phyloP scores from a whole-genome alignment of 805 yeast species.

The Pichia rugopelliculosa region DNA sequence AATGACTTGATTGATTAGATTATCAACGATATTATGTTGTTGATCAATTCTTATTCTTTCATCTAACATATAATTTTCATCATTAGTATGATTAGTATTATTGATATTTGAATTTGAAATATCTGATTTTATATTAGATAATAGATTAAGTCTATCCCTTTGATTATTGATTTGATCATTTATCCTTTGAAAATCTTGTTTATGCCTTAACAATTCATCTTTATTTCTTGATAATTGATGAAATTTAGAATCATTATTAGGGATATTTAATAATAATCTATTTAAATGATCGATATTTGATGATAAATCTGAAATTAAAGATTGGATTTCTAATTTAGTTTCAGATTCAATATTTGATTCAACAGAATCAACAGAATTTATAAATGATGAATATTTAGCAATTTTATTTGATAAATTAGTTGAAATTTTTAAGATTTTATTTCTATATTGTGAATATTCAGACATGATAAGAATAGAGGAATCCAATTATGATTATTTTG shows the following conservation, averaged over 20 bases:
- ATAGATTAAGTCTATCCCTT: conserved; percentile 64
- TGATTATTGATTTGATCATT: conserved; percentile 43
- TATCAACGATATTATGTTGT: conserved; percentile 70
- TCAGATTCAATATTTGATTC: conserved; percentile 43
- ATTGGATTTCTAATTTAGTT: conserved; percentile 42
- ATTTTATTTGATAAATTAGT: conserved; percentile 53
- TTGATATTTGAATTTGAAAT: conserved; percentile 35
- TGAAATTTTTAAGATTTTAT: conserved; percentile 64
- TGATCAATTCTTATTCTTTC: conserved; percentile 69
- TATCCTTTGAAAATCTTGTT: conserved; percentile 53
- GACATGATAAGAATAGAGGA: conserved; percentile 13
- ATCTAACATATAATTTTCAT: conserved; percentile 52
- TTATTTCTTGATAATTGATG: conserved; percentile 80
- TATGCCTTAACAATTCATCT: conserved; percentile 67
- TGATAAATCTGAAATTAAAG: conserved; percentile 44
- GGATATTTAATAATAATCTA: conserved; percentile 32
- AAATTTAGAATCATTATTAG: conserved; percentile 54
- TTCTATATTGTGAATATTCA: conserved; percentile 59
- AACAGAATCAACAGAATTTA: conserved; percentile 34
- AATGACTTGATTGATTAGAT: conserved; percentile 75
- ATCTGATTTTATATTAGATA: conserved; percentile 72
- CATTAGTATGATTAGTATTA: conserved; percentile 1
- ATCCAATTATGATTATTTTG: neutral
- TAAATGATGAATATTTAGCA: conserved; percentile 45
- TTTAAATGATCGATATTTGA: conserved; percentile 42